Percentiles rank a stretch among this genome's conserved stretches.
These are phyloP conservation scores for Volutella citrinella DNA, from an alignment of 2,329 filamentous ascomycete genomes.

Conservation along the genomic window DNA sequence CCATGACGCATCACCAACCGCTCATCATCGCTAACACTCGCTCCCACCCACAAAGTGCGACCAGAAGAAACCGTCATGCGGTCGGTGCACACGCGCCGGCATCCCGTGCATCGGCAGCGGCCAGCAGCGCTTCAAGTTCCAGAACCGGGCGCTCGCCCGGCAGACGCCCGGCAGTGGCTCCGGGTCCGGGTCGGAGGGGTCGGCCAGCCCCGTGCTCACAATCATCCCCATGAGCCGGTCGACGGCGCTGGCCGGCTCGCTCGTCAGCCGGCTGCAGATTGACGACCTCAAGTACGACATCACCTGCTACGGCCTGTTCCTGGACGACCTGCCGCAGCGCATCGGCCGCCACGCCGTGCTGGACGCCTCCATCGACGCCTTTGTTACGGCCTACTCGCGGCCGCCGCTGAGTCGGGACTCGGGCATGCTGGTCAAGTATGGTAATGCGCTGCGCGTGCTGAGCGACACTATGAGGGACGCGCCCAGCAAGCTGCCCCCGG, in stretches of 20 bases:
- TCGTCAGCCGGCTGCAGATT: conserved; percentile 32
- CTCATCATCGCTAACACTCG: conserved; percentile 2
- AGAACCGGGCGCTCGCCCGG: conserved; percentile 27
- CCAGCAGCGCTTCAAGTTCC: conserved; percentile 47
- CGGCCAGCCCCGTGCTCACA: too few relatives aligned
- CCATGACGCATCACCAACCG: background rate
- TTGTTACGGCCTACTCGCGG: conserved; percentile 25
- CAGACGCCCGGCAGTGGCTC: background rate
- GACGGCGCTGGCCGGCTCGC: conserved; percentile 19
- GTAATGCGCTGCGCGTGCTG: conserved; percentile 23
- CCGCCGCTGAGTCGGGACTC: conserved; percentile 14
- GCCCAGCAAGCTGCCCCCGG: too few relatives aligned
- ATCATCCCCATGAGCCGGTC: conserved; percentile 29
- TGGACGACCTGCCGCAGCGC: conserved; percentile 42
- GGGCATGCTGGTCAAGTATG: conserved; percentile 26
- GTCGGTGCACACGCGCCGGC: conserved; percentile 42
- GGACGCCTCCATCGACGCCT: conserved; percentile 34
- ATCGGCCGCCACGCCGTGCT: conserved; percentile 44
- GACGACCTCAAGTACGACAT: conserved; percentile 46
- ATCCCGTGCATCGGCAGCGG: conserved; percentile 45
- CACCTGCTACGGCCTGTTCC: conserved; percentile 43
- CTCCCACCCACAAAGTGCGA: conserved; percentile 43
- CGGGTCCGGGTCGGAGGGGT: conserved; percentile 3
- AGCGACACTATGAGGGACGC: conserved; percentile 24
- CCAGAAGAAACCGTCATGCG: conserved; percentile 39